Evolutionary conservation across 306 rosid species (phyloP).

Genomic region (Sophora flavescens): DNA sequence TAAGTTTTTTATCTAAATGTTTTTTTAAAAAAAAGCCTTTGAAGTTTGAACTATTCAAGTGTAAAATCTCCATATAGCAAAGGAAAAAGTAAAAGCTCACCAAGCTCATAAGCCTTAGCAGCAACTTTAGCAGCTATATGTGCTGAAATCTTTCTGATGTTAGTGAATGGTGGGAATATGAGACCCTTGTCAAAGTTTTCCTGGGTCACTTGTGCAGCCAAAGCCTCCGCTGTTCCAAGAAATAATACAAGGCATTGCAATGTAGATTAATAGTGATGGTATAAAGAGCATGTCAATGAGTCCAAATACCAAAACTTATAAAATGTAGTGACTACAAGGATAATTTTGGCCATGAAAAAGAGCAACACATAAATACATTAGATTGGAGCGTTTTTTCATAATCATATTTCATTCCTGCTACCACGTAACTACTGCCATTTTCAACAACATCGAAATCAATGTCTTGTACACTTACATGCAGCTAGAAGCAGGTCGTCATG

Average conservation of each 20-base stretch:
- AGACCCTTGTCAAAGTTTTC: slow-evolving; percentile 86
- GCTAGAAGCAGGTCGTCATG: slow-evolving; percentile 96
- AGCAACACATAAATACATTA: not conserved
- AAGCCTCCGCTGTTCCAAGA: slow-evolving; percentile 83
- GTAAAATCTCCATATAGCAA: not conserved
- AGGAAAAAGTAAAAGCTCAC: slow-evolving; percentile 45
- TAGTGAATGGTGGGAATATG: slow-evolving; percentile 85
- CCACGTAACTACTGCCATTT: not conserved
- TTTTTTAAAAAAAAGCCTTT: not conserved
- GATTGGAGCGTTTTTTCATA: not conserved
- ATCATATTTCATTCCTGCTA: not conserved
- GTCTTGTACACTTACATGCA: slow-evolving; percentile 75
- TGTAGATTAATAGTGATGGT: not conserved
- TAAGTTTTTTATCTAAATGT: not conserved
- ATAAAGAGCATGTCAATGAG: not conserved
- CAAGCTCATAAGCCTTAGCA: slow-evolving; percentile 94
- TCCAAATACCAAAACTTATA: not conserved
- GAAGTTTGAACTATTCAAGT: not conserved
- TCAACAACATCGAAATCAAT: not conserved
- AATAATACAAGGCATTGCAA: slow-evolving; percentile 2
- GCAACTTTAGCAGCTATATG: slow-evolving; percentile 96
- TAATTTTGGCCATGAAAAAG: not conserved
- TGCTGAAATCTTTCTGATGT: slow-evolving; percentile 96
- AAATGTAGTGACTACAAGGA: not conserved
- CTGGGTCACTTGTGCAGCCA: slow-evolving; percentile 76